Evolutionary conservation across 495 filamentous ascomycete genomes (phyloP), one percentile per base, ranked within the genome.

Genomic region (Daldinia vernicosa): DNA sequence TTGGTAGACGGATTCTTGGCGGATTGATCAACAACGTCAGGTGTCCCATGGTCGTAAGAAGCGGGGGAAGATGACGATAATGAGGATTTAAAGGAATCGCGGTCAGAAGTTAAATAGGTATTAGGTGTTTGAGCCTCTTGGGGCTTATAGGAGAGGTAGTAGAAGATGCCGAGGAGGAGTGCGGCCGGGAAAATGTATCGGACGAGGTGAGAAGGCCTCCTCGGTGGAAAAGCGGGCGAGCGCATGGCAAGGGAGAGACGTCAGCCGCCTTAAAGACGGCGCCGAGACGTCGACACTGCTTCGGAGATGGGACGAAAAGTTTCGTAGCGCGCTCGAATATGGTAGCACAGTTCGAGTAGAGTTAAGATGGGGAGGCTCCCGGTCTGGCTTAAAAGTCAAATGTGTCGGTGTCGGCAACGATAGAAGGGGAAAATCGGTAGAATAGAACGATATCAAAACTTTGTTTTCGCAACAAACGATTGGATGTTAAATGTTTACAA

Each of bases 171-270:
- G n/a, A 78, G 32, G 28, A 83, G 39, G 17, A 82, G 40, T 19
- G 75, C 32, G 28, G 77, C 75, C 12, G 77, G 75, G 8, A 80
- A 53, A 22, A 78, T 45, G 53, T 79, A 83, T 59, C 81, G 81
- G 33, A 79, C 15, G 43, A 82, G 33, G 30, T 77, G 70, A 27
- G 78, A 82, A 5, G 78, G 76, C 12, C 81, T 76, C 67, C 79
- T 75, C 39, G 76, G 79, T 26, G 79, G 80, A 60, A 81, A 81
- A n/a, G 72, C 75, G 58, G 79, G 80, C 35, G 75, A 77, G 64
- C 76, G 74, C 74, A 77, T 77, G 35, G 72, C 71, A 68, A 61
- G 40, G 57, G 33, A 63, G 55, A 68, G 70, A 66, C 58, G 60
- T 63, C 63, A 63, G 66, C 67, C 71, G 64, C 71, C 47, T 54